Percentiles rank a stretch among this genome's conserved stretches.
Conservation (phyloP, 768 basidiomycete species). For the Psilocybe sp. region DNA sequence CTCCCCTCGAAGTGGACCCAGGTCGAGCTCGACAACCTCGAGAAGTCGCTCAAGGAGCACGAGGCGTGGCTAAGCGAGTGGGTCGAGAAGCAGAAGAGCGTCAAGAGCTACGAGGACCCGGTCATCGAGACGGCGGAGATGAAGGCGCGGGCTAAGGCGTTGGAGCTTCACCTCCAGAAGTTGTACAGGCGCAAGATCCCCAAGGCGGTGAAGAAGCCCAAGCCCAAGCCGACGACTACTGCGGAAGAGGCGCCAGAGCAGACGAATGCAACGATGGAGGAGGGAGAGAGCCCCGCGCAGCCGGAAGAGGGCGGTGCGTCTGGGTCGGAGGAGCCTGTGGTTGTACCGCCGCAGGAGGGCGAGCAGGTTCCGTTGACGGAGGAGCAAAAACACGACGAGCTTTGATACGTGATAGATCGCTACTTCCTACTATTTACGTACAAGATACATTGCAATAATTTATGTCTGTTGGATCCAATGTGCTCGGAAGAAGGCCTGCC, state of each 20-base stretch:
- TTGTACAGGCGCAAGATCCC: constrained; percentile 68
- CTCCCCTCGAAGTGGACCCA: constrained; percentile 78
- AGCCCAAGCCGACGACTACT: constrained; percentile 26
- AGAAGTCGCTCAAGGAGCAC: constrained; percentile 73
- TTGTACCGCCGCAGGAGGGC: constrained; percentile 5
- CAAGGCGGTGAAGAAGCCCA: constrained; percentile 52
- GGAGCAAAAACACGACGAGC: constrained; percentile 11
- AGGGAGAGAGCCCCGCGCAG: background rate
- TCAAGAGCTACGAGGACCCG: constrained; percentile 76
- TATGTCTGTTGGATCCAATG: background rate
- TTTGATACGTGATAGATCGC: constrained; percentile 4
- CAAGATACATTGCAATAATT: constrained; percentile 1
- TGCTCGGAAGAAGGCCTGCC: too few relatives aligned
- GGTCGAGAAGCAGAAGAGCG: constrained; percentile 78
- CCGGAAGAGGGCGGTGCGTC: too few relatives aligned
- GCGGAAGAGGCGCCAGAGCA: constrained; percentile 15
- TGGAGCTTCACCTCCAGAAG: constrained; percentile 74
- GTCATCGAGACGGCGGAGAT: constrained; percentile 86
- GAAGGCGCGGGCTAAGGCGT: constrained; percentile 74
- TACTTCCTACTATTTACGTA: background rate
- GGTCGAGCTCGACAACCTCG: constrained; percentile 81
- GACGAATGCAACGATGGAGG: constrained; percentile 8
- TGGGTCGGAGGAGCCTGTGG: constrained; percentile 3
- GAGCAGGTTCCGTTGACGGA: constrained; percentile 11
- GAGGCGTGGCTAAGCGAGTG: constrained; percentile 81